Conservation (phyloP, 1,139 yeast genomes). For the Hemisphaericaspora xylanilytica region DNA sequence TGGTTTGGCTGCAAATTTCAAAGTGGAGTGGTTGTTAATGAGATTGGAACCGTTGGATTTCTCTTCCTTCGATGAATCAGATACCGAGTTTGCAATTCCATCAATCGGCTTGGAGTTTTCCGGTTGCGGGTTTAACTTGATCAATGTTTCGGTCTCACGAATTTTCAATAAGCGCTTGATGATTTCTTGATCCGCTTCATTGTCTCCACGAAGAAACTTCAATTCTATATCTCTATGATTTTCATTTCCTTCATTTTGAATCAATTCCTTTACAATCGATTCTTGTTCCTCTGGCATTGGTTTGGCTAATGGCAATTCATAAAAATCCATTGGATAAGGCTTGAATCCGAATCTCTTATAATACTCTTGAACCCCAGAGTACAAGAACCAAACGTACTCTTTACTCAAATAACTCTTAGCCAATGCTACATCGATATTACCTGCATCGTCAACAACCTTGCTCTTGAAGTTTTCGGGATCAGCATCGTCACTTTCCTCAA, state of each 20-base stretch:
- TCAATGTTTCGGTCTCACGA: slow-evolving; percentile 36
- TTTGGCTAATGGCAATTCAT: slow-evolving; percentile 27
- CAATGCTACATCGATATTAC: slow-evolving; percentile 29
- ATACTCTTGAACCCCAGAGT: slow-evolving; percentile 34
- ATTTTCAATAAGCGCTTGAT: slow-evolving; percentile 33
- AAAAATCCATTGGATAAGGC: slow-evolving; percentile 35
- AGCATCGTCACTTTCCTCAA: slow-evolving; percentile 21
- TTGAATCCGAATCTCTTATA: slow-evolving; percentile 43
- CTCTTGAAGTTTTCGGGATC: slow-evolving; percentile 29
- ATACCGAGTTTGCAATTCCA: no score
- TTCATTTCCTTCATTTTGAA: background rate
- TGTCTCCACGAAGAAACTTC: slow-evolving; percentile 25
- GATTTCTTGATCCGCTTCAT: slow-evolving; percentile 30
- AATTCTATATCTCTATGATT: slow-evolving; percentile 27
- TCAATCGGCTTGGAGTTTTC: slow-evolving; percentile 17
- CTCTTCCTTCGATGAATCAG: no score
- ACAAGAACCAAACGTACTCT: slow-evolving; percentile 39
- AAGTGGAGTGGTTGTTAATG: slow-evolving; percentile 21
- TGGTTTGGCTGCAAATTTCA: slow-evolving; percentile 39
- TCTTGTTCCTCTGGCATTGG: slow-evolving; percentile 21
- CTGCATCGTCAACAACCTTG: slow-evolving; percentile 30
- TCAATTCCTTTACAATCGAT: slow-evolving; percentile 17
- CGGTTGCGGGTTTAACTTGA: slow-evolving; percentile 39
- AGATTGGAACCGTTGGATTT: no score
- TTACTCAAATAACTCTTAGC: slow-evolving; percentile 38